Evolutionary conservation across 352 stramenopile genomes (phyloP).

Genomic region (Bremia lactucae): DNA sequence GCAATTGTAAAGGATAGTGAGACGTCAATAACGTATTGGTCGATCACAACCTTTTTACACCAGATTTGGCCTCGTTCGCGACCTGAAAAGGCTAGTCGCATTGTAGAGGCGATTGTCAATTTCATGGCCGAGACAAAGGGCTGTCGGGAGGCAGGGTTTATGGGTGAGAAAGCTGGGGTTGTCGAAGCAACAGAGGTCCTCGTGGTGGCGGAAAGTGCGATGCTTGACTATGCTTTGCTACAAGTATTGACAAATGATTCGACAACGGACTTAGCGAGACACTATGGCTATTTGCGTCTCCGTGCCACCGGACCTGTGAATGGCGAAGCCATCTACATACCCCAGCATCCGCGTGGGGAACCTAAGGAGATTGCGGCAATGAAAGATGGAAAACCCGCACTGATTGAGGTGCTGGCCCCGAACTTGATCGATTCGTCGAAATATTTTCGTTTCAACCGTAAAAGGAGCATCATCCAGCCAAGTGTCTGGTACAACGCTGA

Average conservation of each 20-base stretch:
- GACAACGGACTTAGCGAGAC: conserved; percentile 18
- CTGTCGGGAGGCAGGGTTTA: conserved; percentile 22
- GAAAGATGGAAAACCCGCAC: conserved; percentile 31
- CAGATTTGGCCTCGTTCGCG: too few relatives aligned
- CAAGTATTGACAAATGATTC: conserved; percentile 27
- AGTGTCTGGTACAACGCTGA: conserved; percentile 60
- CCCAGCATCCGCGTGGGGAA: conserved; percentile 50
- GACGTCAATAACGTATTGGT: too few relatives aligned
- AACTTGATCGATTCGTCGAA: conserved; percentile 1
- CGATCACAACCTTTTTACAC: background rate
- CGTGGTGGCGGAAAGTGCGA: conserved; percentile 29
- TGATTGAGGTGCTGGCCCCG: conserved; percentile 21
- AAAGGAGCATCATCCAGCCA: conserved; percentile 17
- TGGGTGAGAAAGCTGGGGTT: conserved; percentile 26
- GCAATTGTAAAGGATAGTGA: background rate
- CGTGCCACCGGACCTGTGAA: conserved; percentile 30
- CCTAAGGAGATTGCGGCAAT: conserved; percentile 43
- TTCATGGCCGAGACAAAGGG: conserved; percentile 51
- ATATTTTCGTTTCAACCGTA: conserved; percentile 3
- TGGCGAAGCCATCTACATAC: conserved; percentile 50
- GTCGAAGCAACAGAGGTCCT: conserved; percentile 31
- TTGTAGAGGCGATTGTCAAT: conserved; percentile 25
- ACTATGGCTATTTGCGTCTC: conserved; percentile 42
- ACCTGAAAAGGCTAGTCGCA: conserved; percentile 3
- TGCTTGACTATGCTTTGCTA: conserved; percentile 52